phyloP scores from a whole-genome alignment of 1,284 basidiomycete species.

The Grifola frondosa region DNA sequence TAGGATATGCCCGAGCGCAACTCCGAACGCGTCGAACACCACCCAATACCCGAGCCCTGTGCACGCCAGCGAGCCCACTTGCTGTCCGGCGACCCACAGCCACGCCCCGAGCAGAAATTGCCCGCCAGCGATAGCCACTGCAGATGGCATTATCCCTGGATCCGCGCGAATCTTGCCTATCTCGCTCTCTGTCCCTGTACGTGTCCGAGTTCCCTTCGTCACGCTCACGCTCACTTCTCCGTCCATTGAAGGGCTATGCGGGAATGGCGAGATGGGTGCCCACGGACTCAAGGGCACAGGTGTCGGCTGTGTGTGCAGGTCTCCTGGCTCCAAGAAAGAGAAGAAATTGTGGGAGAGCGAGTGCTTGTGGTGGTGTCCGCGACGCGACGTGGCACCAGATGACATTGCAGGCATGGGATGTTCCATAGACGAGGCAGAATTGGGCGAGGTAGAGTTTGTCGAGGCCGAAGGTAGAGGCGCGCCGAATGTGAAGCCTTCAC shows the following conservation, averaged over 20 bases:
- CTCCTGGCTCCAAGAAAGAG: slow-evolving; percentile 41
- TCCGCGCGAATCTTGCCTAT: slow-evolving; percentile 22
- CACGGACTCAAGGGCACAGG: slow-evolving; percentile 55
- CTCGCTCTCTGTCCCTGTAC: slow-evolving; percentile 17
- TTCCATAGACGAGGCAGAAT: slow-evolving; percentile 20
- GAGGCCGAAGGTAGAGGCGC: slow-evolving; percentile 38
- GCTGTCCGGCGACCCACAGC: slow-evolving; percentile 92
- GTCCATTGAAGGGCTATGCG: slow-evolving; percentile 18
- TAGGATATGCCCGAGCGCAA: slow-evolving; percentile 57
- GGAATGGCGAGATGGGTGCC: slow-evolving; percentile 44
- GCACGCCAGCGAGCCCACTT: slow-evolving; percentile 81
- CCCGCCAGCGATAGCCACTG: slow-evolving; percentile 29
- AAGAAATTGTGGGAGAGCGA: slow-evolving; percentile 94
- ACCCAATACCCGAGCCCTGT: slow-evolving; percentile 95
- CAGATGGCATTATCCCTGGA: slow-evolving; percentile 24
- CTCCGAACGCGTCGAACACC: slow-evolving; percentile 90
- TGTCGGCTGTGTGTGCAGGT: slow-evolving; percentile 50
- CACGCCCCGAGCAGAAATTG: slow-evolving; percentile 66
- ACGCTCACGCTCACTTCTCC: slow-evolving; percentile 4
- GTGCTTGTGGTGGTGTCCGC: slow-evolving; percentile 91
- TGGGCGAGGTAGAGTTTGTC: too few relatives aligned
- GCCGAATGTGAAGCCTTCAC: slow-evolving; percentile 69
- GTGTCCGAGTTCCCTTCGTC: slow-evolving; percentile 6
- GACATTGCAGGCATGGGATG: slow-evolving; percentile 28
- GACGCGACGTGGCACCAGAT: slow-evolving; percentile 44